These are phyloP conservation scores for Populus euphratica DNA, from an alignment of 345 rosid species.

Conservation along the genomic window DNA sequence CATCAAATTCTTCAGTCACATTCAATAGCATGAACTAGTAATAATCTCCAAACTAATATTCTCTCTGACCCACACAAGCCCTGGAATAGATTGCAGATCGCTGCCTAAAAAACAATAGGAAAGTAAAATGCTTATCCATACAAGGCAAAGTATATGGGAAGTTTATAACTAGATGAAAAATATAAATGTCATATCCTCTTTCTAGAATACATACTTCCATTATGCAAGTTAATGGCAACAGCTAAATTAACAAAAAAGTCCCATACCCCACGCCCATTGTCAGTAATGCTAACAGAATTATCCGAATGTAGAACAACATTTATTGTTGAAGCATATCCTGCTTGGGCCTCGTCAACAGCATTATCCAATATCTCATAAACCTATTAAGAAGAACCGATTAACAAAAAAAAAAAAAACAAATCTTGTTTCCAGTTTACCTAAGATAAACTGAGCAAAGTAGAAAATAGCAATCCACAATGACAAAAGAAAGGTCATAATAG, in stretches of 20 bases:
- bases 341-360: conserved; percentile 98
- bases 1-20: not conserved
- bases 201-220: not conserved
- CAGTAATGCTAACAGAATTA: conserved; percentile 81
- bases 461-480: not conserved
- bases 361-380: conserved; percentile 97
- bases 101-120: not conserved
- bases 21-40: not conserved
- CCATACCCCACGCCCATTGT: conserved; percentile 98
- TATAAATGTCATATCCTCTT: not conserved
- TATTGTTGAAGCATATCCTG: conserved; percentile 79
- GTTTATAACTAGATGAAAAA: not conserved
- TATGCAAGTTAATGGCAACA: not conserved
- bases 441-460: conserved; percentile 4
- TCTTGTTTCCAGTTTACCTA: not conserved
- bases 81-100: not conserved
- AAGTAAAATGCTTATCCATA: not conserved
- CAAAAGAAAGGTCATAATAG: conserved; percentile 4
- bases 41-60: not conserved
- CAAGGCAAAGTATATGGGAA: not conserved
- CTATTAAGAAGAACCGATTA: conserved; percentile 35
- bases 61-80: not conserved
- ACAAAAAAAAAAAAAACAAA: not conserved
- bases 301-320: conserved; percentile 64
- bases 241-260: conserved; percentile 5